Conservation (phyloP, 495 filamentous ascomycete genomes). For the Aspergillus sparsus region DNA sequence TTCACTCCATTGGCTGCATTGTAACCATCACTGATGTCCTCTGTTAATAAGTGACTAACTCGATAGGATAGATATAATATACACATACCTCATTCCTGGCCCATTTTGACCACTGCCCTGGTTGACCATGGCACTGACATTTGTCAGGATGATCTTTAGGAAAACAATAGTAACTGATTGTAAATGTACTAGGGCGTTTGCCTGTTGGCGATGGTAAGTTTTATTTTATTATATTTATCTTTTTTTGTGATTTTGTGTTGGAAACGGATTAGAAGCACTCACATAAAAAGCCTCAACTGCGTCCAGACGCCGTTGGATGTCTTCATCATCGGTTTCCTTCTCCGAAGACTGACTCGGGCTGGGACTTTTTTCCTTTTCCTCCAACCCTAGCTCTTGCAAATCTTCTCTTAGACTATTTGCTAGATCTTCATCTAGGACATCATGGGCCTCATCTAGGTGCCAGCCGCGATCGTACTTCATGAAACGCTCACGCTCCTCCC, state of each 20-base stretch:
- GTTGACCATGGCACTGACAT: conserved; percentile 67
- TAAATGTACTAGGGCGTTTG: conserved; percentile 73
- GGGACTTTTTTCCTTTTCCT: conserved; percentile 31
- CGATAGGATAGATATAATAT: neutral
- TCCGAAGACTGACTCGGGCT: conserved; percentile 36
- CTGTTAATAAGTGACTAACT: conserved; percentile 10
- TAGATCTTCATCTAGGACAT: conserved; percentile 23
- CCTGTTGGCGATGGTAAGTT: conserved; percentile 48
- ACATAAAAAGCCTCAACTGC: conserved; percentile 85
- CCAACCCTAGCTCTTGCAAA: conserved; percentile 33
- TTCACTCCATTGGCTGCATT: conserved; percentile 35
- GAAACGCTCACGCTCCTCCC: conserved; percentile 88
- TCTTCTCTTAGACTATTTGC: conserved; percentile 23
- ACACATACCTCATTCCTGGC: conserved; percentile 37
- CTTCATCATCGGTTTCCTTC: conserved; percentile 58
- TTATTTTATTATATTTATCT: neutral
- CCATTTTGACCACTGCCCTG: conserved; percentile 52
- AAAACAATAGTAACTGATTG: conserved; percentile 95
- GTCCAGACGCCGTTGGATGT: conserved; percentile 65
- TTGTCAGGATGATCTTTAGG: conserved; percentile 79
- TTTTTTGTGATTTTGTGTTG: neutral
- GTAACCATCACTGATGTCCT: conserved; percentile 34
- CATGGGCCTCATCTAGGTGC: conserved; percentile 61
- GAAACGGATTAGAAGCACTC: conserved; percentile 36
- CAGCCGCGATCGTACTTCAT: conserved; percentile 90